Evolutionary conservation across 371 early-diverging fungal genomes (phyloP), one percentile per base, ranked within the genome.

Genomic region (Mucor saturninus): DNA sequence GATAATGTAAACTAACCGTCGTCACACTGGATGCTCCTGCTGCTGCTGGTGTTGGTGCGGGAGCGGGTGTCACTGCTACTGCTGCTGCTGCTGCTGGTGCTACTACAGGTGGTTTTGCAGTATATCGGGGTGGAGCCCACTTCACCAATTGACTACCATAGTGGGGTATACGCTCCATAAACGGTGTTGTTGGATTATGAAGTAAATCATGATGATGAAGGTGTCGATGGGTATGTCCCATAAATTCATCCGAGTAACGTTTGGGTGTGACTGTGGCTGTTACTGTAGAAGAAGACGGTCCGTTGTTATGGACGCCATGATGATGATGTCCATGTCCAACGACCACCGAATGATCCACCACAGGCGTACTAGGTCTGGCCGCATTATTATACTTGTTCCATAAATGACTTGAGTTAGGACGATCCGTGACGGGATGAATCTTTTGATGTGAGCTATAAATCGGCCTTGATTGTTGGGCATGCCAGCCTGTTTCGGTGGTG

Each of bases 361-460:
- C 45, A 35, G 66, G 61, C 11, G 66, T 65, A 45, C 50, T 55
- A 9, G 60, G 56, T 29, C 66, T 56, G 2, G 66, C 60, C 13
- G 61, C 60, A 61, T 67, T 57, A 32, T 48, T 61, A 38, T 67
- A 67, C 46, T 60, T 59, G 30, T 61, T 66, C 61, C 55, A 48
- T 13, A 45, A 2, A 32, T 63, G 32, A 28, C 64, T 53, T 52
- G 64, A 56, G n/a, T 54, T 61, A 1, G 68, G 68, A 30, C 59
- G 31, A 40, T 69, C 65, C 10, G 65, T 43, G 1, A 65, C 56
- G 4, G 70, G 70, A 62, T 70, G 62, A 5, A 62, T 46, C 51
- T 70, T 70, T 51, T 70, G 59, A 39, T 65, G 70, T n/a, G 70
- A 70, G 4, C 70, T 70, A 46, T 70, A 70, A 7, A 70, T 70